These are phyloP conservation scores for Gleditsia sinensis DNA, from an alignment of 306 rosid species.

Conservation along the genomic window DNA sequence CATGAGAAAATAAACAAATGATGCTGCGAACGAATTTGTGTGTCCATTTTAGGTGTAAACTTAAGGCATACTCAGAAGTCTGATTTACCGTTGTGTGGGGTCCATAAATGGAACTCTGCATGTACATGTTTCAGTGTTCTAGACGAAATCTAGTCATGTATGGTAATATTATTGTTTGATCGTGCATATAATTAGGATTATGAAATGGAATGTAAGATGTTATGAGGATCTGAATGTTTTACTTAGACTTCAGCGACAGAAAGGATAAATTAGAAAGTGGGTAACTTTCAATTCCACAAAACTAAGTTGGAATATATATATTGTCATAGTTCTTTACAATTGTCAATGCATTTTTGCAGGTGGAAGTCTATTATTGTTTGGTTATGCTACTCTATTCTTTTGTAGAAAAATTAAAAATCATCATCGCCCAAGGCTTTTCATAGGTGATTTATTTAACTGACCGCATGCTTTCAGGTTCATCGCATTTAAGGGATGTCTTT, in stretches of 20 bases:
- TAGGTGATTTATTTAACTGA: background rate
- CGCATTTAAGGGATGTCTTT: slow-evolving; percentile 71
- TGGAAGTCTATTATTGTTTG: background rate
- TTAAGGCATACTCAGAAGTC: background rate
- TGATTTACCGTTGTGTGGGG: background rate
- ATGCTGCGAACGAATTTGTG: background rate
- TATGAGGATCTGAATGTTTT: background rate
- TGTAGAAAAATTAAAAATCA: background rate
- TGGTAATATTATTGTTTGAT: background rate
- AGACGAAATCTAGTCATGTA: no score
- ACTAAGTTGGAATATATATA: background rate
- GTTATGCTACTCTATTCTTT: background rate
- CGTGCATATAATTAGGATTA: background rate
- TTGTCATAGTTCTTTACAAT: background rate
- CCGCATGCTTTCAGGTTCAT: slow-evolving; percentile 51
- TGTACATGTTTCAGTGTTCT: no score
- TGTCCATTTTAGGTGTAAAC: background rate
- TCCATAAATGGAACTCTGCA: no score
- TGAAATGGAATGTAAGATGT: background rate
- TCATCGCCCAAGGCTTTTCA: background rate
- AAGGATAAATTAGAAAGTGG: background rate
- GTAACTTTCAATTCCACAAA: background rate
- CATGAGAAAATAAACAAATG: background rate
- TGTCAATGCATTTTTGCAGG: slow-evolving; percentile 14
- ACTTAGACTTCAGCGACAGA: background rate